These are phyloP conservation scores for Tephrocybe sp. DNA, from an alignment of 768 basidiomycete genomes.

Conservation along the genomic window DNA sequence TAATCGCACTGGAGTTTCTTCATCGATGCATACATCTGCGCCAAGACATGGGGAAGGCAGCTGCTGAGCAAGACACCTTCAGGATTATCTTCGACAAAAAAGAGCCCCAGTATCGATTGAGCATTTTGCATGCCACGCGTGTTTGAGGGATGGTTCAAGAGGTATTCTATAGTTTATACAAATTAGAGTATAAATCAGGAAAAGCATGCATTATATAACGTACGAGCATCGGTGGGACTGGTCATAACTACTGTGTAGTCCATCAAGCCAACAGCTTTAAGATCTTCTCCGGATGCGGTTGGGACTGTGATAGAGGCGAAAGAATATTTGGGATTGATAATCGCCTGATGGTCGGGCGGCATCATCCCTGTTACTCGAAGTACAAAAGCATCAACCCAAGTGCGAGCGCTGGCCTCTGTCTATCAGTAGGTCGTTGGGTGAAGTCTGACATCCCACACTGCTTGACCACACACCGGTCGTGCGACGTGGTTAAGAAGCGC, in stretches of 20 bases:
- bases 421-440: slow-evolving; percentile 1
- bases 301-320: slow-evolving; percentile 17
- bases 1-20: slow-evolving; percentile 15
- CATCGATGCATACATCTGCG: slow-evolving; percentile 17
- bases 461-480: not conserved
- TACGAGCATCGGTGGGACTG: slow-evolving; percentile 4
- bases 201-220: slow-evolving; percentile 10
- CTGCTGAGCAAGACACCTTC: slow-evolving; percentile 10
- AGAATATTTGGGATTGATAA: slow-evolving; percentile 17
- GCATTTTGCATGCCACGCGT: slow-evolving; percentile 12
- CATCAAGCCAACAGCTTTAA: not conserved
- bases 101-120: slow-evolving; percentile 12
- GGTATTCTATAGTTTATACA: slow-evolving; percentile 10
- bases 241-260: slow-evolving; percentile 6
- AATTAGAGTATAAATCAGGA: slow-evolving; percentile 6
- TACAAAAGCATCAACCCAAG: slow-evolving; percentile 22
- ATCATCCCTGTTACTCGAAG: slow-evolving; percentile 25
- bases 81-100: slow-evolving; percentile 21
- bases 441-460: not conserved
- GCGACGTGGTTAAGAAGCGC: too few species aligned
- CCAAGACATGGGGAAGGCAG: slow-evolving; percentile 16
- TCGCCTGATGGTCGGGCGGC: slow-evolving; percentile 8
- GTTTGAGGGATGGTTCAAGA: slow-evolving; percentile 13
- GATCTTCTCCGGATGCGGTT: slow-evolving; percentile 6
- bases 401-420: slow-evolving; percentile 20